A percentile compares a stretch with the other conserved stretches of the same genome.
Conservation (phyloP, 2,329 filamentous ascomycete genomes). For the Fusarium paranaense region DNA sequence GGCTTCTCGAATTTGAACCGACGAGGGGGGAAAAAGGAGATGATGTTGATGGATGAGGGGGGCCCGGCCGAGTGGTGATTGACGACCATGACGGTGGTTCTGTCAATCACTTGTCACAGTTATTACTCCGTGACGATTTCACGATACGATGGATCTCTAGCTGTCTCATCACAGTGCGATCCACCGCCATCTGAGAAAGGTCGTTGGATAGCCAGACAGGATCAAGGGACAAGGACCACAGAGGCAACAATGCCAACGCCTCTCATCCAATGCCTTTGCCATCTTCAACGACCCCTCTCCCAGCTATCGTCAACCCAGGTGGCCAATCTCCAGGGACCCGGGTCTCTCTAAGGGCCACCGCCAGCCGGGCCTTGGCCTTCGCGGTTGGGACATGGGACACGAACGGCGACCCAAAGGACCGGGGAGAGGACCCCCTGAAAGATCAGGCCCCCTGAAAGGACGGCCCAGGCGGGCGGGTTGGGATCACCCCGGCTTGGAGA, state of each 20-base stretch:
- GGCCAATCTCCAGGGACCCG: conserved; percentile 34
- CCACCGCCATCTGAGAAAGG: not conserved
- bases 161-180: conserved; percentile 2
- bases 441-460: conserved; percentile 35
- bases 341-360: conserved; percentile 11
- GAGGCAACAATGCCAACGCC: not conserved
- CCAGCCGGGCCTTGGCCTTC: conserved; percentile 14
- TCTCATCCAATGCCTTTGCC: not conserved
- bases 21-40: conserved; percentile 23
- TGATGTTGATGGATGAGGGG: conserved; percentile 1
- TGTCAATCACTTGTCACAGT: not conserved
- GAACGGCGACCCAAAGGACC: conserved; percentile 32
- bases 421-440: conserved; percentile 37
- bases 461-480: conserved; percentile 39
- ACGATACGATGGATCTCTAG: not conserved
- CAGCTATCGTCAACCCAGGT: not conserved
- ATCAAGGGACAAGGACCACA: not conserved
- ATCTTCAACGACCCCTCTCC: conserved; percentile 3
- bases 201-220: not conserved
- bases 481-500: conserved; percentile 38
- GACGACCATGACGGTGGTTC: not conserved
- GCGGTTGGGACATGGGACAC: conserved; percentile 19
- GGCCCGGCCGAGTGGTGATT: not conserved
- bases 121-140: not conserved
- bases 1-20: conserved; percentile 43